Base-by-base conservation (phyloP, 1,284 basidiomycete genomes). In the Malassezia cuniculi region DNA sequence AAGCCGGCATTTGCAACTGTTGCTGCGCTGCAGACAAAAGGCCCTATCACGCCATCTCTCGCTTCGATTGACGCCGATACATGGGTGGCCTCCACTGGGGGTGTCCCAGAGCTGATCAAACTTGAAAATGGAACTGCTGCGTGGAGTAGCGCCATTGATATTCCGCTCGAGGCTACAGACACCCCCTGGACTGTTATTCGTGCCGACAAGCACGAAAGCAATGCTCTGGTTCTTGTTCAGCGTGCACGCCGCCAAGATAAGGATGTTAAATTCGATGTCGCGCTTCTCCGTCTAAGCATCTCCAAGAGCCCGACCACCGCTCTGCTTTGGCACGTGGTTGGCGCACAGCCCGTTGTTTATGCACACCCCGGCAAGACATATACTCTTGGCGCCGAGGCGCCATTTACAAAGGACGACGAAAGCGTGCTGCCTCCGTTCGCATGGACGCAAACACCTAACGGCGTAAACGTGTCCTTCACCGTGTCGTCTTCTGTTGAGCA, bases 391-490 rank as follows among this genome's bases (percentile, higher is more conserved):
- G 27, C 42, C 1, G 42, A 39, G 17, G 24, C 37, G 24, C 31
- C 42, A 3, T 21, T 32, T 19, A 11, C 22, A 24, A 24, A 11
- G 7, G 22, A 24, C 31, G 43, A 25, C 47, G 44, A 5, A 20
- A 31, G n/a, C n/a, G n/a, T n/a, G 26, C 37, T 47, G 2, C 50
- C 54, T 3, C 52, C 49, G 1, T 93, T 85, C 68, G 82, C 82
- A 0, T 95, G 89, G 89, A 83, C 78, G 0, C 89, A 95, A 63
- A 80, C 81, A 3, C 65, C 76, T 2, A 82, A 86, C 59, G 78
- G 80, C 0, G 71, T 94, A 27, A 86, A 83, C 0, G 67, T 94
- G 42, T 79, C 78, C 0, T 80, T 94, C 55, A 77, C 82, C 1
- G 73, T 94, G 2, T 84, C 84, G 0, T 74, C 79, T 0, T 73